Evolutionary conservation across 164 flowering plant genomes (phyloP), one percentile per base, ranked within the genome.

Genomic region (Umbellularia californica): DNA sequence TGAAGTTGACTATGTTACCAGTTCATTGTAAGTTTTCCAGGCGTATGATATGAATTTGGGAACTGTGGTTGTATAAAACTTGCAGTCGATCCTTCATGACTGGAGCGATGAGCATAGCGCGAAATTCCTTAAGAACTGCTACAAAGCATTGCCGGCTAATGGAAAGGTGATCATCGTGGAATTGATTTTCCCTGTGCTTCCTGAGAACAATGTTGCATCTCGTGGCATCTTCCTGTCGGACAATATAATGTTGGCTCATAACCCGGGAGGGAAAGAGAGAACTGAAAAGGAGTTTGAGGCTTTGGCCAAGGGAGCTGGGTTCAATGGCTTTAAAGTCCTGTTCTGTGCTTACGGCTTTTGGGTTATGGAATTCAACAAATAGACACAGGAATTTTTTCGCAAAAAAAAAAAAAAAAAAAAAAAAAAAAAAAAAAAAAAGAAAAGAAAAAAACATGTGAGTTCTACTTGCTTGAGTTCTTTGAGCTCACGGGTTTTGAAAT

Each of bases 131-230:
- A 50, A 78, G 64, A 79, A 81, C 70, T 78, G 77, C 24, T 78
- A 74, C 23, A 74, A 80, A 58, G 85, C 76, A 0, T 77, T 85
- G 2, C 79, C 83, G 15, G 77, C 58, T 50, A 22, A 50, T 25
- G 67, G 82, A 78, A 77, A 77, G 55, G 68, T 81, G 78, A 82
- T 85, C 60, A 51, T 77, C 12, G 70, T 62, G 1, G 80, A 72
- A 47, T 23, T 13, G 23, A 27, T 76, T 23, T 20, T 50, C 22
- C 74, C 81, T 14, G 62, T 24, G 12, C 13, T 20, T 12, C 50
- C 50, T 0, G 70, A 72, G 20, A 27, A 33, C 3, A 62, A 28
- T 52, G 3, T 33, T 50, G n/a, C 35, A 28, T 50, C 78, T 1
- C 63, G 19, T 33, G 24, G 24, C 28, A 15, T 35, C 10, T 72